Conservation (phyloP, 164 flowering plant species). For the Pachysandra terminalis region DNA sequence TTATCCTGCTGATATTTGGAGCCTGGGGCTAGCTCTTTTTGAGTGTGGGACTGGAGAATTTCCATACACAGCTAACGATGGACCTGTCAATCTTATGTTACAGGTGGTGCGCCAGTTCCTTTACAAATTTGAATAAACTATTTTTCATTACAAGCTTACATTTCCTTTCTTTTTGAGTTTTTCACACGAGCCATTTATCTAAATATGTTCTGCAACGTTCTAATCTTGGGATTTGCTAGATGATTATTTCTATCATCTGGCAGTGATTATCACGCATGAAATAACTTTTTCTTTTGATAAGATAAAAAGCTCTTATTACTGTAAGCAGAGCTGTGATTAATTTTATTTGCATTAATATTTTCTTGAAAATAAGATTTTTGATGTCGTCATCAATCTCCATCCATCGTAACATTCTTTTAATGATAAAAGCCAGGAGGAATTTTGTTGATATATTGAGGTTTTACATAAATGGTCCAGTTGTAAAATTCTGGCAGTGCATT, state of each 20-base stretch:
- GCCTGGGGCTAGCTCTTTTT: constrained; percentile 95
- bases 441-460: not conserved
- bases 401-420: not conserved
- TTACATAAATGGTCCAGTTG: no score
- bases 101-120: constrained; percentile 46
- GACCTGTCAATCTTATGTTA: constrained; percentile 96
- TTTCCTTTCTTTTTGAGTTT: not conserved
- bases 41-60: constrained; percentile 99
- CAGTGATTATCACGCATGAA: no score
- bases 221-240: not conserved
- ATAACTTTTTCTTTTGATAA: not conserved
- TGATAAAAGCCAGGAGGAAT: not conserved
- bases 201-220: not conserved
- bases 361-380: no score
- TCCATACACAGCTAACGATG: constrained; percentile 90
- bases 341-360: no score
- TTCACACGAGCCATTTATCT: not conserved
- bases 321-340: not conserved
- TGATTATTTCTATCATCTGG: not conserved
- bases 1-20: constrained; percentile 99
- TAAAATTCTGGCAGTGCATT: no score
- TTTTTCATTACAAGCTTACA: not conserved
- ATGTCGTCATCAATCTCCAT: not conserved
- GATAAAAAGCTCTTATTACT: not conserved
- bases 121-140: not conserved